Evolutionary conservation across 805 yeast genomes (phyloP).

Genomic region (Yamadazyma ubonensis): DNA sequence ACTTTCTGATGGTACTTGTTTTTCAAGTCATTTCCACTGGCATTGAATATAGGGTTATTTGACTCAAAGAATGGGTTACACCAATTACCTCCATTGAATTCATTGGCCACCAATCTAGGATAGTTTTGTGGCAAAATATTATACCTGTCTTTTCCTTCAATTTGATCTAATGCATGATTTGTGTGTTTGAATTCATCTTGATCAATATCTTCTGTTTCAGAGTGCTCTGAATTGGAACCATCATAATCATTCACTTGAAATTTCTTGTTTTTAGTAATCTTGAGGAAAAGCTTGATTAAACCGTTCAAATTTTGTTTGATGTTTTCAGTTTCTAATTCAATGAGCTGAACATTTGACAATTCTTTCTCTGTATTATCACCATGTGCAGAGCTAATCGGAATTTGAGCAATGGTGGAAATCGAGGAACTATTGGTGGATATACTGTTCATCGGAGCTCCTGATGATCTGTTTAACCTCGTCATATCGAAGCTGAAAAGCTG

Average conservation of each 20-base stretch:
- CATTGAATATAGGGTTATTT: conserved; percentile 35
- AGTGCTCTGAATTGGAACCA: conserved; percentile 33
- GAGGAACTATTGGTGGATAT: conserved; percentile 18
- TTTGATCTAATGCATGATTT: not conserved
- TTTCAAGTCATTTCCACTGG: conserved; percentile 44
- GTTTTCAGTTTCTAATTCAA: conserved; percentile 38
- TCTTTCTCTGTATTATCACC: conserved; percentile 8
- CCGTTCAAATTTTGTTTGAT: conserved; percentile 33
- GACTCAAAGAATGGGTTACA: conserved; percentile 60
- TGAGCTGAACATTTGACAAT: conserved; percentile 25
- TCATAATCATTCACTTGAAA: conserved; percentile 36
- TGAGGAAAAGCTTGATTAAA: conserved; percentile 29
- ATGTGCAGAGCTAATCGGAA: conserved; percentile 13
- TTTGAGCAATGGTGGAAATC: conserved; percentile 19
- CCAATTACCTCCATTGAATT: conserved; percentile 80
- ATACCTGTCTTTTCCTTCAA: conserved; percentile 30
- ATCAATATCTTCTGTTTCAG: conserved; percentile 9
- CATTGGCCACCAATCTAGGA: conserved; percentile 65
- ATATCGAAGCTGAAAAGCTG: conserved; percentile 34
- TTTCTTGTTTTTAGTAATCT: conserved; percentile 32
- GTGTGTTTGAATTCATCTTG: not conserved
- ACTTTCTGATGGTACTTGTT: conserved; percentile 43
- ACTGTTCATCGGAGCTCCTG: conserved; percentile 14
- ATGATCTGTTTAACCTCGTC: conserved; percentile 23
- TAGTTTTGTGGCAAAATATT: conserved; percentile 59